Conservation (phyloP, 352 stramenopile genomes). For the Pythium aquatile region DNA sequence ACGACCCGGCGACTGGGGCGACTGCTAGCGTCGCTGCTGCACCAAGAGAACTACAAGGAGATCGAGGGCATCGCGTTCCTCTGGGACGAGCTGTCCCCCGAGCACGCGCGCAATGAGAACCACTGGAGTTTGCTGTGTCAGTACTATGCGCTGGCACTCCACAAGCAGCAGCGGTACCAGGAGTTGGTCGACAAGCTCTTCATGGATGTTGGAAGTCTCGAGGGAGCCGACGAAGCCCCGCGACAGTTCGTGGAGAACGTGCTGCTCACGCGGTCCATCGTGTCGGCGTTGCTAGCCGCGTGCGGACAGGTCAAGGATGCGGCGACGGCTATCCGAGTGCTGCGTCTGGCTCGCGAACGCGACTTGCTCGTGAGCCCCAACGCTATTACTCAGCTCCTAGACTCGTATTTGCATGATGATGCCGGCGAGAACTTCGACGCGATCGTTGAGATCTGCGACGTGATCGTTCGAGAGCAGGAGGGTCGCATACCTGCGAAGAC, state of each 20-base stretch:
- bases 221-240: constrained; percentile 12
- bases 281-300: constrained; percentile 21
- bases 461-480: constrained; percentile 40
- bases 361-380: constrained; percentile 8
- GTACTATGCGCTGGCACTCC: constrained; percentile 30
- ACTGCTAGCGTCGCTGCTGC: constrained; percentile 20
- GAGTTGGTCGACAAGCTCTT: constrained; percentile 32
- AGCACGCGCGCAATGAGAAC: constrained; percentile 25
- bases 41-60: constrained; percentile 20
- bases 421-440: constrained; percentile 41
- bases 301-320: constrained; percentile 23
- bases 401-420: constrained; percentile 57
- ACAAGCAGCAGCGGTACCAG: constrained; percentile 29
- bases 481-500: constrained; percentile 52
- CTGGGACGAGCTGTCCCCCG: constrained; percentile 30
- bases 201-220: constrained; percentile 13
- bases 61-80: constrained; percentile 30
- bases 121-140: constrained; percentile 29
- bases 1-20: constrained; percentile 23
- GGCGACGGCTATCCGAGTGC: constrained; percentile 18
- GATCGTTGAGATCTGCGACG: constrained; percentile 53
- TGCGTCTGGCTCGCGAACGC: constrained; percentile 16
- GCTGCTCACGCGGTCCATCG: constrained; percentile 19
- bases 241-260: neutral
- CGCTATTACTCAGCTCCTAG: constrained; percentile 61